Base-by-base conservation (phyloP, 768 basidiomycete species). In the Tulasnella sp. region DNA sequence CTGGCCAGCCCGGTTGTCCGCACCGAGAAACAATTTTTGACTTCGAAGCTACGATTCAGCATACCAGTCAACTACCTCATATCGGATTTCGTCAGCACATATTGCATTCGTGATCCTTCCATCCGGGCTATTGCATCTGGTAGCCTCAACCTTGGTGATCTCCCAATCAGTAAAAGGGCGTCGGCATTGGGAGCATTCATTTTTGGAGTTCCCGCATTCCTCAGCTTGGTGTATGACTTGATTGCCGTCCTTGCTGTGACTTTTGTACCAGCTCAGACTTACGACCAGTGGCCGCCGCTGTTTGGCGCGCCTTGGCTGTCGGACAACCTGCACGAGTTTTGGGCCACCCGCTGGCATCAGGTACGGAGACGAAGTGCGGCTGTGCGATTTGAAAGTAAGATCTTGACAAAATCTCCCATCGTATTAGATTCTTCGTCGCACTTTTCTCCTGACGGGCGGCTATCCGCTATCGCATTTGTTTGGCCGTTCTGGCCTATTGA, bases 261-360 rank as follows among this genome's bases (percentile, higher is more conserved):
- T 26, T 18, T 78, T 18, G 26, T 79, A 32, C 61, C 61, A 3
- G 61, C 40, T 23, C 69, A 57, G 29, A 18, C 20, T 18, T 44
- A 79, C 20, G 29, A 61, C 3, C 57, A 61, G 40, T 79, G 79
- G 79, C 79, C 79, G 44, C 78, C 77, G 18, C 40, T 79, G 10
- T 79, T 79, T 67, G 79, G 75, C 40, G 20, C 26, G 23, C 79
- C 79, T 18, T 73, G 39, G 77, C 23, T 72, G 16, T 26, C 72
- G 15, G 71, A 40, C 0, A 79, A 57, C 42, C 48, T 79, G 44
- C 79, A 79, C 61, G 57, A 71, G 32, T 79, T 79, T 44, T 79
- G 79, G 79, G 79, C 77, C 11, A 51, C 32, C n/a, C 42, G 57
- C 42, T 79, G 79, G 79, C 79, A 79, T 67, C 79, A 79, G 74